phyloP scores from a whole-genome alignment of 176 grass and related monocot genomes.

The Juncus effusus region DNA sequence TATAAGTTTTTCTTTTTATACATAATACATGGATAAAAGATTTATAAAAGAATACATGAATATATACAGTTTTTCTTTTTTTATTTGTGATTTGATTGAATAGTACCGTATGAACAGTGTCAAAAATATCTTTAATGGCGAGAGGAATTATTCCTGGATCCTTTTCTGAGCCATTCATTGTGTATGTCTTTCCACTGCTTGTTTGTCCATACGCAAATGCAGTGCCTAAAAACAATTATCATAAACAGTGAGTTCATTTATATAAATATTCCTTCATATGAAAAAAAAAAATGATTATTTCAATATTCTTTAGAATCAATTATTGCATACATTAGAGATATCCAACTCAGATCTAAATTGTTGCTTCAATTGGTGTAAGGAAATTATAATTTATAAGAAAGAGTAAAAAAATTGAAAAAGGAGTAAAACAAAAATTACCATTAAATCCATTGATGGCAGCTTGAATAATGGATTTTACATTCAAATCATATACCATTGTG shows the following conservation, averaged over 20 bases:
- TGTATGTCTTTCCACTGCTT: conserved; percentile 95
- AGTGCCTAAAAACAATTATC: conserved; percentile 36
- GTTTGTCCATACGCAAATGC: conserved; percentile 97
- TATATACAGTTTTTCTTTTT: background rate
- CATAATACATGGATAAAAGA: background rate
- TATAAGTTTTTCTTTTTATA: too few relatives aligned
- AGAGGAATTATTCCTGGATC: conserved; percentile 78
- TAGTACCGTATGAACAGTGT: conserved; percentile 48
- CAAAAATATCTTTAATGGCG: conserved; percentile 69
- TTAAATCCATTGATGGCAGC: conserved; percentile 83
- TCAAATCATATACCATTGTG: conserved; percentile 48
- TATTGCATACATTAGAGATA: too few relatives aligned
- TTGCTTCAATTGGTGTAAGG: too few relatives aligned
- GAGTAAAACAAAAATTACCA: conserved; percentile 32
- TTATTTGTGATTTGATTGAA: background rate
- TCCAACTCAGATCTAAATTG: too few relatives aligned
- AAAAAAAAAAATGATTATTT: too few relatives aligned
- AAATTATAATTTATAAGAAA: background rate
- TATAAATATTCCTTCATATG: too few relatives aligned
- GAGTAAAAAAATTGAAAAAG: background rate
- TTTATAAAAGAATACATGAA: background rate
- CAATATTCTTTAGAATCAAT: too few relatives aligned
- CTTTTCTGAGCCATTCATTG: conserved; percentile 65
- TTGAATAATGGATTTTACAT: conserved; percentile 57
- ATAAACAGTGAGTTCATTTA: background rate